Evolutionary conservation across 352 stramenopile species (phyloP).

Genomic region (Phytopythium ostracodes): DNA sequence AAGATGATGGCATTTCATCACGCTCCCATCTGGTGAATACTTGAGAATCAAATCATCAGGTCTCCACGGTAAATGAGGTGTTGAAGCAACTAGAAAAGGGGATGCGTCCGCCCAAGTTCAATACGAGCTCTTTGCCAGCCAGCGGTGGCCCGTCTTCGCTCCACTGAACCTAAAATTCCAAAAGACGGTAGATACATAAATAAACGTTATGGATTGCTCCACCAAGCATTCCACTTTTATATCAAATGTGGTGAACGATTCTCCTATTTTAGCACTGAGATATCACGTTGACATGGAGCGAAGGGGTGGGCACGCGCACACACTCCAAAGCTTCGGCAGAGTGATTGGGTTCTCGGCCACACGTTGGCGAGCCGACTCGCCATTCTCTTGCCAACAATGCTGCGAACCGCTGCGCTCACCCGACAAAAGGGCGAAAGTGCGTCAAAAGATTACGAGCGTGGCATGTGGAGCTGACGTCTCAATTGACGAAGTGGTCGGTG

Average conservation of each 20-base stretch:
- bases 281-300: slow-evolving; percentile 1
- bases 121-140: slow-evolving; percentile 1
- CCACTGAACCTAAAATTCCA: neutral
- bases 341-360: neutral
- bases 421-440: neutral
- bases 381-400: neutral
- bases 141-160: neutral
- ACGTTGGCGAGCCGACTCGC: neutral
- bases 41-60: slow-evolving; percentile 5
- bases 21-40: neutral
- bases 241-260: too few relatives aligned
- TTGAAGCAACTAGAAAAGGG: slow-evolving; percentile 7
- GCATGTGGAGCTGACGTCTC: neutral
- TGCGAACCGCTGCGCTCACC: neutral
- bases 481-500: neutral
- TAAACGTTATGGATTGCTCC: too few relatives aligned
- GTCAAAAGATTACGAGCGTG: neutral
- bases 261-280: neutral
- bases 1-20: slow-evolving; percentile 5
- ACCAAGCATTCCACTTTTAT: too few relatives aligned
- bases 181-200: neutral
- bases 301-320: neutral
- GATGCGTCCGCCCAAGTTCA: slow-evolving; percentile 6
- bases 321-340: neutral
- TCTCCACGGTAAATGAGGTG: neutral